phyloP scores from a whole-genome alignment of 1,139 yeast genomes.

The Debaryomycetaceae sp. region DNA sequence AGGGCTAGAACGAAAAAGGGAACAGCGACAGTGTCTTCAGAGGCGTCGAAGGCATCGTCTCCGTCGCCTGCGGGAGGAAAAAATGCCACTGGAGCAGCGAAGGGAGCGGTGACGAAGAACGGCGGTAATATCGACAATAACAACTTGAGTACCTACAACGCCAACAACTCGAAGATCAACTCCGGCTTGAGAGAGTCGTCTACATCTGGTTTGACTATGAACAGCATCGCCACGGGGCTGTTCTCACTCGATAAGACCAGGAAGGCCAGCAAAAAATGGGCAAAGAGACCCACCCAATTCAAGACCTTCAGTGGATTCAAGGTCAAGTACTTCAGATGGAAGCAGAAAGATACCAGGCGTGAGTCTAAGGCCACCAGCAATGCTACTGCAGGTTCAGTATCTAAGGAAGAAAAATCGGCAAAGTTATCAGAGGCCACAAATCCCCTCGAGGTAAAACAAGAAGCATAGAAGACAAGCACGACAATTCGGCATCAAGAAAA shows the following conservation, averaged over 20 bases:
- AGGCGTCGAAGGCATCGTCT: conserved; percentile 10
- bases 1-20: conserved; percentile 28
- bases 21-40: conserved; percentile 6
- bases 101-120: background rate
- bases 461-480: conserved; percentile 1
- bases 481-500: background rate
- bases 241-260: conserved; percentile 47
- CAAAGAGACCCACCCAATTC: conserved; percentile 40
- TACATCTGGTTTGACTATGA: conserved; percentile 43
- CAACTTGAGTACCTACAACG: conserved; percentile 13
- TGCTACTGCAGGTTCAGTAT: conserved; percentile 2
- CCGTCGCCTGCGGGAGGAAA: conserved; percentile 12
- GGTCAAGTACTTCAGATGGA: conserved; percentile 39
- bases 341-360: conserved; percentile 12
- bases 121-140: conserved; percentile 11
- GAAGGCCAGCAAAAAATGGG: conserved; percentile 50
- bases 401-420: background rate
- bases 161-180: conserved; percentile 29
- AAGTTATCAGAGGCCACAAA: conserved; percentile 1
- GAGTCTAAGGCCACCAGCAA: conserved; percentile 4
- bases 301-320: conserved; percentile 62
- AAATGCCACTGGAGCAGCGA: background rate
- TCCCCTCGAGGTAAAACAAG: conserved; percentile 2
- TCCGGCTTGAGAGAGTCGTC: conserved; percentile 41
- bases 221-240: conserved; percentile 24